Evolutionary conservation across 2,329 filamentous ascomycete species (phyloP).

Genomic region (Xylariaceae sp.): DNA sequence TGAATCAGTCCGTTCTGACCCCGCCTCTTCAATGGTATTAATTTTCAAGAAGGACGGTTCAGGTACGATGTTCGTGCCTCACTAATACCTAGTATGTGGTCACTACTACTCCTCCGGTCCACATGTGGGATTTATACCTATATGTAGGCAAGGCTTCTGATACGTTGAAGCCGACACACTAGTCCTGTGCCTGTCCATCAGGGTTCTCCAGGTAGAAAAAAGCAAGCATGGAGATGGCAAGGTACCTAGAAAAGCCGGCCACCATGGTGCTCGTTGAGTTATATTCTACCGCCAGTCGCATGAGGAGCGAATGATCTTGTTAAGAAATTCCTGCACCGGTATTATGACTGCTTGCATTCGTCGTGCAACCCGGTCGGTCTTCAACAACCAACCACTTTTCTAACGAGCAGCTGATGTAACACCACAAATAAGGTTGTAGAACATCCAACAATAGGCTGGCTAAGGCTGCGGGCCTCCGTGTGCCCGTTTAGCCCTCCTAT

Average conservation of each 20-base stretch:
- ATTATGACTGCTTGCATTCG: background rate
- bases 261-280: background rate
- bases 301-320: background rate
- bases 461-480: background rate
- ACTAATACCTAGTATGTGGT: too few species aligned
- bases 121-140: too few species aligned
- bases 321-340: background rate
- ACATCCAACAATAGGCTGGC: background rate
- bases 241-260: background rate
- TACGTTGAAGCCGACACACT: slow-evolving; percentile 19
- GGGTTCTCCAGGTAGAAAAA: slow-evolving; percentile 26
- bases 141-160: slow-evolving; percentile 9
- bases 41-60: too few species aligned
- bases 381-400: background rate
- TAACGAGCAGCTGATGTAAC: background rate
- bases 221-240: background rate
- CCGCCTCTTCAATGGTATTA: too few species aligned
- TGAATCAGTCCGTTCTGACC: background rate
- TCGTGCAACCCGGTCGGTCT: too few species aligned
- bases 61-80: too few species aligned
- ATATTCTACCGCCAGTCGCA: background rate
- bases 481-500: background rate
- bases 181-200: slow-evolving; percentile 27
- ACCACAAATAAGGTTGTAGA: background rate
- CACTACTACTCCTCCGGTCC: too few species aligned